Conservation (phyloP, 176 grass and related monocot genomes). For the Stipa capillata region DNA sequence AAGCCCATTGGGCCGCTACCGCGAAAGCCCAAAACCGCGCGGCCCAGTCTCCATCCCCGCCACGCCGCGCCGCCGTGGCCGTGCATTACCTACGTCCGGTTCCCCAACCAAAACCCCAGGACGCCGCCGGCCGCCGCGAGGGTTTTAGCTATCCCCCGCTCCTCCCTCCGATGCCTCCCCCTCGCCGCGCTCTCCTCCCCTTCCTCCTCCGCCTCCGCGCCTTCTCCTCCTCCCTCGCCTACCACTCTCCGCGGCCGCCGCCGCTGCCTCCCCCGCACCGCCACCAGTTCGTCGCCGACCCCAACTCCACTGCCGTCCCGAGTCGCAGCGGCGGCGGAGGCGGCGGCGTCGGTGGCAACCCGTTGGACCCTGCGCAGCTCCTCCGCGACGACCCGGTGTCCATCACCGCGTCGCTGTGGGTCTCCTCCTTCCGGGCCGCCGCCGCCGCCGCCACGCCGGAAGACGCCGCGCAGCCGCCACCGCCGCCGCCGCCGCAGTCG, state of each 20-base stretch:
- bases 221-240: conserved; percentile 33
- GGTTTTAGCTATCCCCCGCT: conserved; percentile 48
- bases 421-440: conserved; percentile 66
- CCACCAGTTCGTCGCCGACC: conserved; percentile 29
- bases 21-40: too few species aligned
- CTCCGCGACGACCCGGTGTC: conserved; percentile 75
- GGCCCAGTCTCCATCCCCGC: neutral
- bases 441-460: too few species aligned
- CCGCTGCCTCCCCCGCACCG: conserved; percentile 21
- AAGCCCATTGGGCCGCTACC: neutral
- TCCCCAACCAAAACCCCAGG: conserved; percentile 2
- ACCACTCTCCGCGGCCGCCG: too few species aligned
- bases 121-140: conserved; percentile 22
- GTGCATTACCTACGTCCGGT: too few species aligned
- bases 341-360: conserved; percentile 4
- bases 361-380: conserved; percentile 63
- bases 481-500: conserved; percentile 16
- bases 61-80: conserved; percentile 13
- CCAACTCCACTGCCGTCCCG: conserved; percentile 1
- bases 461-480: conserved; percentile 1
- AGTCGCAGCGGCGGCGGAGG: neutral
- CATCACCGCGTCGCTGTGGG: conserved; percentile 68
- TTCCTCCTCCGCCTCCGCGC: conserved; percentile 31
- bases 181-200: conserved; percentile 32
- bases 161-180: conserved; percentile 35